These are phyloP conservation scores for Anethum foeniculum DNA, from an alignment of 140 eudicot species.

Conservation along the genomic window DNA sequence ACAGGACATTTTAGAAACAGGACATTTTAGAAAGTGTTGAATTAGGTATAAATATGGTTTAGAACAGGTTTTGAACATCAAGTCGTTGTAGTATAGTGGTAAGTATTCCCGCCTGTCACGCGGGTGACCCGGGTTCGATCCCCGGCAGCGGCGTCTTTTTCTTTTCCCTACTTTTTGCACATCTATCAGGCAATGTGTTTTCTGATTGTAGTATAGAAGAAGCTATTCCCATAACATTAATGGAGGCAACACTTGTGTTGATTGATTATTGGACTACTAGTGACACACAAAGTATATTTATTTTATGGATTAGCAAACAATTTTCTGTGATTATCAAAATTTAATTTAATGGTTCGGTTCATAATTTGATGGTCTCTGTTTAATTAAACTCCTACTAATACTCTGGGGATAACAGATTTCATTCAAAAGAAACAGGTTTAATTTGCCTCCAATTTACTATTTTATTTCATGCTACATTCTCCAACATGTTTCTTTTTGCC, in stretches of 20 bases:
- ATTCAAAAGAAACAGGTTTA: background rate
- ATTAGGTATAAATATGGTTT: no score
- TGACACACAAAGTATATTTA: no score
- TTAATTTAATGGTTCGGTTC: background rate
- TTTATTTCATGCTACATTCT: background rate
- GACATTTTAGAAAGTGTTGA: no score
- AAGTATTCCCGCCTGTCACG: slow-evolving; percentile 99
- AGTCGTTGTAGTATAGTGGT: slow-evolving; percentile 85
- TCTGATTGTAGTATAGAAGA: no score
- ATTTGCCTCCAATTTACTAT: background rate
- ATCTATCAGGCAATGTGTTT: no score
- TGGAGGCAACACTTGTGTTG: no score
- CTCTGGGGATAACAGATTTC: background rate
- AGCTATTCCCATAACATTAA: no score
- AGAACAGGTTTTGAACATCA: background rate
- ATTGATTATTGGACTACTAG: no score
- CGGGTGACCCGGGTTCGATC: slow-evolving; percentile 99
- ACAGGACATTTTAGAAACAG: no score
- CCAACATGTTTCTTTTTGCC: background rate
- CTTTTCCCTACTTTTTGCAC: background rate
- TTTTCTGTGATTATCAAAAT: background rate
- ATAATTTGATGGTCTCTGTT: background rate
- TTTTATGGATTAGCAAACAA: no score
- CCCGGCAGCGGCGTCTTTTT: slow-evolving; percentile 71
- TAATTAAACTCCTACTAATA: slow-evolving; percentile 9